These are phyloP conservation scores for Artemisia argyi DNA, from an alignment of 129 eudicot genomes.

Conservation along the genomic window DNA sequence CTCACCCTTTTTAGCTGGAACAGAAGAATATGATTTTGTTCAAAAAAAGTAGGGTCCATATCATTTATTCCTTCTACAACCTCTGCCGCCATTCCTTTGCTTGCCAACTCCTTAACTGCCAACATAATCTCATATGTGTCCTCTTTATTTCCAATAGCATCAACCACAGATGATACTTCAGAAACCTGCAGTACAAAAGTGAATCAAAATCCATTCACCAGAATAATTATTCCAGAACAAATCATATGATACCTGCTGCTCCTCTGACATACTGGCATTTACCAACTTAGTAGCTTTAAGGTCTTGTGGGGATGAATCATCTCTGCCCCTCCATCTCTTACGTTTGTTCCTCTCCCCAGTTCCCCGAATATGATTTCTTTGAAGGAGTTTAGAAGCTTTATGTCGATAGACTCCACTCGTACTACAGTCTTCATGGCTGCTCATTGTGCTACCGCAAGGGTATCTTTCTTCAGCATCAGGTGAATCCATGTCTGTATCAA, in stretches of 20 bases:
- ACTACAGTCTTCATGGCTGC: conserved; percentile 76
- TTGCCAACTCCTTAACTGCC: conserved; percentile 78
- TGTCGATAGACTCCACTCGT: conserved; percentile 67
- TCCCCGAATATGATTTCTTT: conserved; percentile 53
- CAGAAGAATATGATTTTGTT: conserved; percentile 58
- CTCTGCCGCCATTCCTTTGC: conserved; percentile 94
- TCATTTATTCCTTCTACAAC: conserved; percentile 87
- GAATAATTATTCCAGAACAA: neutral
- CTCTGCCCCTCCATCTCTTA: conserved; percentile 94
- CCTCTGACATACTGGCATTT: conserved; percentile 38
- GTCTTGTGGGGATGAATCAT: conserved; percentile 30
- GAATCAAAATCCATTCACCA: conserved; percentile 13
- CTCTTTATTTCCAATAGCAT: conserved; percentile 37
- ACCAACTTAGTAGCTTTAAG: neutral
- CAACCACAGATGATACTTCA: conserved; percentile 36
- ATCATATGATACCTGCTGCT: conserved; percentile 29
- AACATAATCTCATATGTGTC: conserved; percentile 75
- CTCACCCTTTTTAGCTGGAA: conserved; percentile 93
- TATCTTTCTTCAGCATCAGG: conserved; percentile 57
- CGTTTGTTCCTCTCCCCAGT: conserved; percentile 72
- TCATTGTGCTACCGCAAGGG: conserved; percentile 38
- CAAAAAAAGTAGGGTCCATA: conserved; percentile 66
- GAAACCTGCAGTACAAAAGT: conserved; percentile 41
- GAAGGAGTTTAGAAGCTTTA: conserved; percentile 47
- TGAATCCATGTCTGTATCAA: conserved; percentile 62